phyloP scores from a whole-genome alignment of 495 filamentous ascomycete species.

The Aspergillus campestris region DNA sequence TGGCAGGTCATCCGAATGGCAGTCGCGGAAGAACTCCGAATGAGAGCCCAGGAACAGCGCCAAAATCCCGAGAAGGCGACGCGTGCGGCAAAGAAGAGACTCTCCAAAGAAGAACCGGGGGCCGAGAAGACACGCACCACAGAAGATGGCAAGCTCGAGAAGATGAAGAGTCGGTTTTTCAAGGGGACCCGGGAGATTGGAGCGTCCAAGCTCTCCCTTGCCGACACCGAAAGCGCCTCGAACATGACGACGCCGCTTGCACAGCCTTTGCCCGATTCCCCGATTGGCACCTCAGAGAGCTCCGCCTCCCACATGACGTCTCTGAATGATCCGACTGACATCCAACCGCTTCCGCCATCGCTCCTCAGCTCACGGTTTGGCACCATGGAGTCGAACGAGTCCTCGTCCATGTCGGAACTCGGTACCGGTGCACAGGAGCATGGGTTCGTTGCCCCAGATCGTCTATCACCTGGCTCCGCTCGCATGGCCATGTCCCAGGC shows the following conservation, averaged over 20 bases:
- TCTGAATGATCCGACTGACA: slow-evolving; percentile 25
- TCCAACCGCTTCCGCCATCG: slow-evolving; percentile 38
- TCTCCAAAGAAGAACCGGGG: slow-evolving; percentile 27
- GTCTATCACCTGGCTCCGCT: slow-evolving; percentile 13
- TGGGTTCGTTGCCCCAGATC: slow-evolving; percentile 7
- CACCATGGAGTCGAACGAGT: slow-evolving; percentile 24
- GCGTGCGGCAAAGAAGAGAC: slow-evolving; percentile 18
- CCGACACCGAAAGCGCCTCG: slow-evolving; percentile 61
- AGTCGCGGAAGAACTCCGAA: slow-evolving; percentile 49
- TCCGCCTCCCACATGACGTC: slow-evolving; percentile 23
- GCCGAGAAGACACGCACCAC: slow-evolving; percentile 14
- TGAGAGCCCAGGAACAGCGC: slow-evolving; percentile 49
- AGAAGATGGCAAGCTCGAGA: slow-evolving; percentile 32
- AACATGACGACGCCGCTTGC: slow-evolving; percentile 74
- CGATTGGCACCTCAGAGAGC: slow-evolving; percentile 24
- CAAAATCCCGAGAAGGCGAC: slow-evolving; percentile 18
- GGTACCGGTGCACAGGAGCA: slow-evolving; percentile 22
- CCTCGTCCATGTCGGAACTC: slow-evolving; percentile 27
- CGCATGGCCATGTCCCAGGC: slow-evolving; percentile 16
- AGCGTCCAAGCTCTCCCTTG: slow-evolving; percentile 20
- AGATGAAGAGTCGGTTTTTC: slow-evolving; percentile 35
- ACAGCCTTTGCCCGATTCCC: slow-evolving; percentile 51
- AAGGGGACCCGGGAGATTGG: slow-evolving; percentile 37
- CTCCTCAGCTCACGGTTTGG: slow-evolving; percentile 31
- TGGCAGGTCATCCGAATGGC: slow-evolving; percentile 63